Evolutionary conservation across 2,329 filamentous ascomycete species (phyloP).

Genomic region (Colletotrichum melonis): DNA sequence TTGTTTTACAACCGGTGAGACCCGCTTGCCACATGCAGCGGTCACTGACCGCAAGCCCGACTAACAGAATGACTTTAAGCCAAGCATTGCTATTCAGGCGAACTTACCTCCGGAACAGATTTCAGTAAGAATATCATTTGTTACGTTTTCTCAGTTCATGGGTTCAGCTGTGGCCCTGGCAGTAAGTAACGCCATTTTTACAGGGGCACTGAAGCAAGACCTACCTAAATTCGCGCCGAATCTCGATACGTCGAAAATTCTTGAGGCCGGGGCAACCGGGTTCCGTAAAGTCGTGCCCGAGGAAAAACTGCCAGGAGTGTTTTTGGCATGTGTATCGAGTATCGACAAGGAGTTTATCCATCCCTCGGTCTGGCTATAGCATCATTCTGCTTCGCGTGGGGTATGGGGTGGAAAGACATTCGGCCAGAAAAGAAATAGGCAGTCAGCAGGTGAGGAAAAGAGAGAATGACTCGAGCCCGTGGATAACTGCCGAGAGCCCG

Average conservation of each 20-base stretch:
- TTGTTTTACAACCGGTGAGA: conserved; percentile 41
- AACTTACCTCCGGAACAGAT: conserved; percentile 39
- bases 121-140: conserved; percentile 40
- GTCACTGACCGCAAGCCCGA: not conserved
- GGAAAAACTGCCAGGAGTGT: conserved; percentile 46
- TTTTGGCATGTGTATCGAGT: conserved; percentile 53
- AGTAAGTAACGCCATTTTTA: conserved; percentile 41
- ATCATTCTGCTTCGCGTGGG: conserved; percentile 51
- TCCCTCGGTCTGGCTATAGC: conserved; percentile 44
- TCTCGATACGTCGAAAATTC: conserved; percentile 44
- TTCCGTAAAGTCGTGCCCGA: conserved; percentile 47
- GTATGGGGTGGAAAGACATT: conserved; percentile 59
- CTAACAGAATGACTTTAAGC: conserved; percentile 31
- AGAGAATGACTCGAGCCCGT: conserved; percentile 17
- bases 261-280: conserved; percentile 54
- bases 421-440: conserved; percentile 47
- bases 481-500: not conserved
- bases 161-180: conserved; percentile 40
- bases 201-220: not conserved
- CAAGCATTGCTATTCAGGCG: conserved; percentile 41
- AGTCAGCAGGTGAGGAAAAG: not conserved
- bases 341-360: conserved; percentile 44
- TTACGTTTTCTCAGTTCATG: conserved; percentile 41
- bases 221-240: not conserved
- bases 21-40: conserved; percentile 40